Evolutionary conservation across 192 early-diverging fungal species (phyloP), one percentile per base, ranked within the genome.

Genomic region (Linnemannia hyalina): DNA sequence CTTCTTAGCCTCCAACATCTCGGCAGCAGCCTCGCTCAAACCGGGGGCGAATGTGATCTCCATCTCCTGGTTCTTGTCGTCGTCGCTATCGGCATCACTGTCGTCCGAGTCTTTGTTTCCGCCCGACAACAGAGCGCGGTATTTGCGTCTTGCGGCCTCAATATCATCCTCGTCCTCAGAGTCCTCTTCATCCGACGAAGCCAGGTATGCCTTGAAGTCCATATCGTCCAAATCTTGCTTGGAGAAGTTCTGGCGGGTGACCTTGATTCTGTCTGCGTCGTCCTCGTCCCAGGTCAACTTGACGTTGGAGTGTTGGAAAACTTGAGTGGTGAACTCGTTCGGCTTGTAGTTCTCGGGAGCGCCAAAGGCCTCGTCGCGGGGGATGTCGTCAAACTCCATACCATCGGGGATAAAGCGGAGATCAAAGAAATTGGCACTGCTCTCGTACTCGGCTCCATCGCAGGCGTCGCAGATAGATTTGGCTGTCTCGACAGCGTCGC

Each of bases 1-100:
- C 65, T 92, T 89, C 77, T 91, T 93, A 78, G 92, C 90, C 44
- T 91, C 89, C 70, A 95, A 78, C 46, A 90, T 75, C 9, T 91
- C 90, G 1, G 92, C 92, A 0, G 91, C 92, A 36, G 88, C 90
- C 82, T 97, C 95, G 78, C 93, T 96, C 57, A 99, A 86, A 40
- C 97, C 98, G 38, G 98, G 97, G 22, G 95, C 92, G 81, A 99
- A 99, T 18, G 97, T 97, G 74, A 99, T 98, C 88, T 99, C 96
- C 96, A 98, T 93, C 36, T 97, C 96, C 38, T 93, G 88, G 73
- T 92, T 90, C 68, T 91, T 89, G 68, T 89, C 88, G 47, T 90
- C 88, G 52, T 88, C 80, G 40, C 70, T 78, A 22, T 91, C 87
- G 20, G 74, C 80, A 54, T 82, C 88, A 68, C 87, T 88, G 57